Evolutionary conservation across 345 rosid genomes (phyloP), one percentile per base, ranked within the genome.

Genomic region (Clarkia xantiana): DNA sequence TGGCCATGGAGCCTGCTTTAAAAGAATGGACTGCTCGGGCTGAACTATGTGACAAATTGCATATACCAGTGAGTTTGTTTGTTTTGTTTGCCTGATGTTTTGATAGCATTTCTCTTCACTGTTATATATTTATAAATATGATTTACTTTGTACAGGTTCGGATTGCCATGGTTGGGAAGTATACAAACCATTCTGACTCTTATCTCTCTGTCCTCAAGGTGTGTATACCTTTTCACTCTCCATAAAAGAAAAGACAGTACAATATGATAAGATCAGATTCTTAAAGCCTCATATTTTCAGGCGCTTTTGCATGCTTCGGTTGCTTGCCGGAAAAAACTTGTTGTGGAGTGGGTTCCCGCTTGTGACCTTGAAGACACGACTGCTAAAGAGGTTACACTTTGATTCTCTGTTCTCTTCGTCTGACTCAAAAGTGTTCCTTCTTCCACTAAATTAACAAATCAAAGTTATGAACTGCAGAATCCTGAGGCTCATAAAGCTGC

Each of bases 251-350:
- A 29, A 29, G 36, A 5, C 36, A n/a, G n/a, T n/a, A n/a, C n/a
- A n/a, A n/a, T n/a, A n/a, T n/a, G n/a, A 9, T 47, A 36, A 9
- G 1, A 47, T 47, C 3, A 22, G 9, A 16, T 51, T 56, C 14
- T 10, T 3, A 47, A 38, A 17, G 23, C 39, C 17, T 17, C 52
- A 40, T 19, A 22, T 36, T 45, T 43, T 53, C 52, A 90, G 98
- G 98, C 98, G 60, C 94, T 91, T 66, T 67, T 91, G 72, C 98
- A 91, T 45, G 96, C 98, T 56, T 81, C 96, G 40, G 93, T 90
- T 71, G 68, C 67, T 42, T 55, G 82, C 60, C 53, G 51, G 38
- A 83, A 80, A 72, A 90, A 86, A 66, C 96, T 86, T 56, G 59
- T 78, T 44, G 64, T 90, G 48, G 85, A 90, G 47, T 86, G 94